Percentiles rank a stretch among this genome's conserved stretches.
Conservation (phyloP, 176 grass and related monocot species). For the Chloris gayana region DNA sequence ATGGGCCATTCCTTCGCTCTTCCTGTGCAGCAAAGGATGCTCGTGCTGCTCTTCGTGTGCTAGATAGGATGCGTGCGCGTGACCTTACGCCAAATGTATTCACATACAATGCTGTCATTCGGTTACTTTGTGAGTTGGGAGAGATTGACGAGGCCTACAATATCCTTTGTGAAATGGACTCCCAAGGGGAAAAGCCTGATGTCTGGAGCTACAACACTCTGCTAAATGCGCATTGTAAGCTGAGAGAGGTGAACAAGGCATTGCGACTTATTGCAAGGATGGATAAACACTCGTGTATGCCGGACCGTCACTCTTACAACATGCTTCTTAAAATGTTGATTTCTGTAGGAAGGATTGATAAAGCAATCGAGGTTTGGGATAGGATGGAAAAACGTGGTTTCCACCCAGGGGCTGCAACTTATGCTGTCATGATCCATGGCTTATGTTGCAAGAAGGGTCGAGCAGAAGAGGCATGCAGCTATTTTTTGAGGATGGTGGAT, state of each 20-base stretch:
- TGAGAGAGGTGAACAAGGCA: conserved; percentile 78
- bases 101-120: conserved; percentile 76
- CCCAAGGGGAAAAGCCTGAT: conserved; percentile 59
- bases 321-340: conserved; percentile 90
- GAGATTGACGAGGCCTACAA: conserved; percentile 75
- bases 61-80: conserved; percentile 65
- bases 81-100: conserved; percentile 77
- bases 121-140: conserved; percentile 65
- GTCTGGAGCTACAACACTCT: conserved; percentile 85
- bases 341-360: conserved; percentile 64
- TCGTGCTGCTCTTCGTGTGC: conserved; percentile 50
- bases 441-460: conserved; percentile 80
- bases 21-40: conserved; percentile 67
- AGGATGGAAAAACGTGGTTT: conserved; percentile 81
- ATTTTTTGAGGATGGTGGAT: conserved; percentile 90
- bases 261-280: conserved; percentile 71
- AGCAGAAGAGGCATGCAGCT: conserved; percentile 72
- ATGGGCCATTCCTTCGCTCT: conserved; percentile 63
- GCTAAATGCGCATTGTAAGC: conserved; percentile 69
- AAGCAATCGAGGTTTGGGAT: conserved; percentile 77
- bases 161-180: conserved; percentile 72
- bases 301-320: conserved; percentile 73
- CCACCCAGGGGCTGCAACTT: conserved; percentile 67
- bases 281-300: conserved; percentile 65
- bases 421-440: conserved; percentile 85